phyloP scores from a whole-genome alignment of 441 rosid species.

The Lagerstroemia fauriei region DNA sequence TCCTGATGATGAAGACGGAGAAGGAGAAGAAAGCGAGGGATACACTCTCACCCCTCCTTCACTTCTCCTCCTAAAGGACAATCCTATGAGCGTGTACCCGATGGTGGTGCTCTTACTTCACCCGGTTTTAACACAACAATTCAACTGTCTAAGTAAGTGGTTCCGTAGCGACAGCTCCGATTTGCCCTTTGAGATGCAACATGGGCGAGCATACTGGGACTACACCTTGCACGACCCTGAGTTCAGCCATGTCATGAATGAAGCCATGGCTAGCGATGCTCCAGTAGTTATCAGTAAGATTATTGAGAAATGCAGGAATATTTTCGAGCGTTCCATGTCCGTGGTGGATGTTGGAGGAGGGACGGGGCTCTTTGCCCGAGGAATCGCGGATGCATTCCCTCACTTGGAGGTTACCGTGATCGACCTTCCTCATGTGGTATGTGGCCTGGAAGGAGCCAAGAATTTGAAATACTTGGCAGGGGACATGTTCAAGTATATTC shows the following conservation, averaged over 20 bases:
- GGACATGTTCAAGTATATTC: conserved; percentile 48
- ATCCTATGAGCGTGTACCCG: conserved; percentile 13
- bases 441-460: conserved; percentile 21
- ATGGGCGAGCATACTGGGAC: conserved; percentile 22
- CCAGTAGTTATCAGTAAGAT: background rate
- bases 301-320: conserved; percentile 6
- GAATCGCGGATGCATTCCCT: conserved; percentile 22
- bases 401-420: conserved; percentile 36
- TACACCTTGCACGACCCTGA: conserved; percentile 1
- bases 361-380: conserved; percentile 29
- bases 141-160: conserved; percentile 36
- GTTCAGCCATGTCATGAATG: conserved; percentile 14
- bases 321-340: conserved; percentile 27
- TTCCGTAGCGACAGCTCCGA: conserved; percentile 19
- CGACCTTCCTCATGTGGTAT: conserved; percentile 50
- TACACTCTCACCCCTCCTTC: conserved; percentile 29
- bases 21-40: conserved; percentile 9
- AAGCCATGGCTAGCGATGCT: conserved; percentile 35
- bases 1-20: background rate
- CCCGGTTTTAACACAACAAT: conserved; percentile 15
- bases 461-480: conserved; percentile 44
- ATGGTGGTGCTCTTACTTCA: background rate
- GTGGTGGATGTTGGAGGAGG: conserved; percentile 43
- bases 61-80: conserved; percentile 25
- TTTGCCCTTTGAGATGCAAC: conserved; percentile 20